phyloP scores from a whole-genome alignment of 306 rosid genomes.

The Cicer judaicum region DNA sequence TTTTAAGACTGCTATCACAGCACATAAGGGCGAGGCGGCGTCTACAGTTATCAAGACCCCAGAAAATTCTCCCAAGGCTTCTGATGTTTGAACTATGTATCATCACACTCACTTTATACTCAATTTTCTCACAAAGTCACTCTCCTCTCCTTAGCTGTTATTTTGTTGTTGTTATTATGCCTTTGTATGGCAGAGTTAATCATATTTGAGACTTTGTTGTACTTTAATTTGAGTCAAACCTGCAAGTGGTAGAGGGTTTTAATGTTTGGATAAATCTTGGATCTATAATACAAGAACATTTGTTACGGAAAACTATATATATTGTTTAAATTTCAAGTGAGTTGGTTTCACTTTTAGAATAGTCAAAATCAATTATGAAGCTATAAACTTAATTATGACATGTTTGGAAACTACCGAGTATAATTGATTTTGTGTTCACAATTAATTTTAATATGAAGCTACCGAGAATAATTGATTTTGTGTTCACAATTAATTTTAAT shows the following conservation, averaged over 20 bases:
- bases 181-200: constrained; percentile 56
- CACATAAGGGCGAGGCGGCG: constrained; percentile 62
- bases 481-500: too few species aligned
- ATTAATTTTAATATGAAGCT: too few species aligned
- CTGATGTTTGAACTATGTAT: constrained; percentile 52
- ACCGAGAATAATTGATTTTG: too few species aligned
- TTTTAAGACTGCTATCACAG: constrained; percentile 67
- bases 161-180: constrained; percentile 35
- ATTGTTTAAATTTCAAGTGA: background rate
- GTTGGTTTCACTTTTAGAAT: too few species aligned
- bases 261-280: constrained; percentile 43
- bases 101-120: constrained; percentile 15
- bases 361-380: too few species aligned
- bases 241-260: constrained; percentile 39
- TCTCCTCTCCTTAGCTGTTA: background rate
- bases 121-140: constrained; percentile 40
- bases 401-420: too few species aligned
- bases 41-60: constrained; percentile 64
- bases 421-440: too few species aligned
- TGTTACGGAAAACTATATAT: background rate
- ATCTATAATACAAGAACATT: constrained; percentile 35
- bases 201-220: constrained; percentile 60
- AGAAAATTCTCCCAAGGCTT: constrained; percentile 77
- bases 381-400: too few species aligned
- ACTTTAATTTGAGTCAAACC: constrained; percentile 49